Base-by-base conservation (phyloP, 148 eudicot species). In the Selenicereus undatus region DNA sequence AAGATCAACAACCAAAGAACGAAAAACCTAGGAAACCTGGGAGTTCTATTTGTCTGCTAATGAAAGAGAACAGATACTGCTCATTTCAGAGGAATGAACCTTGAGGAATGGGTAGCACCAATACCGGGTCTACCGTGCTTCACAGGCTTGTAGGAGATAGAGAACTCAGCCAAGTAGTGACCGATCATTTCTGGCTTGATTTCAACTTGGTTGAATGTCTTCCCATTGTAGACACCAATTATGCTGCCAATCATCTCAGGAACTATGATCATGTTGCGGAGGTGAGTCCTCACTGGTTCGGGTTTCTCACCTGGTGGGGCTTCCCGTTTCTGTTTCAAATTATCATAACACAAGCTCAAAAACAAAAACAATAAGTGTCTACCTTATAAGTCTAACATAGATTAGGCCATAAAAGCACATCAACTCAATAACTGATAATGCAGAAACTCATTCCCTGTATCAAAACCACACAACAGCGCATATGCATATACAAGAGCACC, bases 81-180 rank as follows among this genome's bases (percentile, higher is more conserved):
- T 89, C 88, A 91, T 87, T 92, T 92, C 5, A 91, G 90, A 71
- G 94, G 93, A 84, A 93, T 91, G 82, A 93, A 93, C 91, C 97
- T 90, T 3, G 97, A 93, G 39, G 97, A 93, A 86, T 89, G 97
- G 82, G 94, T 91, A 45, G 97, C 97, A 93, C 93, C 97, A 76
- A 93, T 90, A 89, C 93, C 93, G 24, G 97, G 97, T 65, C 97
- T 87, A 24, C 95, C 92, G 50, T 89, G 93, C 91, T 89, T 91
- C 51, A 91, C 93, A 10, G 95, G 97, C 90, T 93, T 91, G 94
- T 90, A 91, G 5, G 89, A 87, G 74, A 91, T 93, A 22, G 95
- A 91, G 72, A 93, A 93, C 89, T 92, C 95, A 7, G 94, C 94
- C 36, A 91, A 87, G 68, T 89, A 91, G 78, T 90, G 97, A 21